Percentiles rank a stretch among this genome's conserved stretches.
Conservation (phyloP, 2,329 filamentous ascomycete species). For the Cordyceps fumosorosea region DNA sequence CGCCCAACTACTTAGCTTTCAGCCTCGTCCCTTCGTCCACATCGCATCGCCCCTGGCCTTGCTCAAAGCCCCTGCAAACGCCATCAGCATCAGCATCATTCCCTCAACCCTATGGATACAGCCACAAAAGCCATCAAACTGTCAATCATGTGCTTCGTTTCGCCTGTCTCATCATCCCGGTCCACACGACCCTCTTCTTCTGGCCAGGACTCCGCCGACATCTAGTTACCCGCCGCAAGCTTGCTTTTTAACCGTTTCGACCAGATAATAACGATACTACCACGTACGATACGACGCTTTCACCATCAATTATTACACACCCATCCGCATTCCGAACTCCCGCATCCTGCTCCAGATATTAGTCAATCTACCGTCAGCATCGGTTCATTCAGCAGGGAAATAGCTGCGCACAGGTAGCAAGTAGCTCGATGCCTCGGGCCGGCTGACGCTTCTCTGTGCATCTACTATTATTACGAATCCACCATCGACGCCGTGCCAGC, state of each 20-base stretch:
- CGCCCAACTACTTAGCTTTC: background rate
- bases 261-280: background rate
- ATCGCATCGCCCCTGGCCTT: background rate
- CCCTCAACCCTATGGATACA: background rate
- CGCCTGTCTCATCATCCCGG: background rate
- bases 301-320: background rate
- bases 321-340: background rate
- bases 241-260: background rate
- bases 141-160: background rate
- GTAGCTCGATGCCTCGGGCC: background rate
- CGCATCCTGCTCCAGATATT: background rate
- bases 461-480: background rate
- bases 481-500: background rate
- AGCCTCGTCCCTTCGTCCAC: background rate
- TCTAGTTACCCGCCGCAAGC: background rate
- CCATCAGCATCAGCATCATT: background rate
- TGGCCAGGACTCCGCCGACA: background rate
- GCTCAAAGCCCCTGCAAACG: background rate
- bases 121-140: background rate
- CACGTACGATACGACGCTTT: background rate
- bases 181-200: background rate
- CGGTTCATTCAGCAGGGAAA: background rate
- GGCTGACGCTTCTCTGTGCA: slow-evolving; percentile 2
- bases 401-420: background rate
- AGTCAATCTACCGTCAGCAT: background rate